phyloP scores from a whole-genome alignment of 306 rosid species.

The Heteromeles arbutifolia region DNA sequence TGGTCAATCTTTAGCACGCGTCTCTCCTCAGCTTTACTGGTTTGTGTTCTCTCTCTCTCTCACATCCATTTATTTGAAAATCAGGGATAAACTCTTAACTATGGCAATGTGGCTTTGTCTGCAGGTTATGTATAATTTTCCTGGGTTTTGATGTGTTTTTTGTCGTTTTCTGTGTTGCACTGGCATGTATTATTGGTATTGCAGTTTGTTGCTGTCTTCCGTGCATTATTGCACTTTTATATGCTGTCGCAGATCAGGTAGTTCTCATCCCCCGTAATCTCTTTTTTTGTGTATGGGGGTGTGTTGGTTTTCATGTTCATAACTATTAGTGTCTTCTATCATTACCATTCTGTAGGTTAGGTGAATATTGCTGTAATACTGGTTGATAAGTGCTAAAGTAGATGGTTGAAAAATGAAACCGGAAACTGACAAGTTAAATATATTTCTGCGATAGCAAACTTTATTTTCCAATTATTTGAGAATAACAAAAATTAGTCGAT shows the following conservation, averaged over 20 bases:
- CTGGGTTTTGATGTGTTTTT: constrained; percentile 97
- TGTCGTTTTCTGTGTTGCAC: constrained; percentile 95
- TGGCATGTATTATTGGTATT: constrained; percentile 88
- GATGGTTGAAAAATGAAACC: neutral
- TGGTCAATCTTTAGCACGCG: constrained; percentile 57
- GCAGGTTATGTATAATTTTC: constrained; percentile 93
- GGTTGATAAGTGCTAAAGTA: neutral
- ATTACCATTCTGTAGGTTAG: neutral
- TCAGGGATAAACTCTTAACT: constrained; percentile 13
- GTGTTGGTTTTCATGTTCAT: neutral
- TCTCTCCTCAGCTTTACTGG: constrained; percentile 91
- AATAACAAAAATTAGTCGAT: neutral
- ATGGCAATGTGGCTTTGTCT: constrained; percentile 24
- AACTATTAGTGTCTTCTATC: neutral
- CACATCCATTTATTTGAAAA: neutral
- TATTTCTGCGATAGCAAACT: neutral
- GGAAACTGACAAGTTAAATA: neutral
- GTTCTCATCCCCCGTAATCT: constrained; percentile 5
- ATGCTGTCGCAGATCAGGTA: constrained; percentile 97
- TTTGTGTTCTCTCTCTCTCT: constrained; percentile 28
- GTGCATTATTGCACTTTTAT: constrained; percentile 78
- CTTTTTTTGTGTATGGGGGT: neutral
- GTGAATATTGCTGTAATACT: neutral
- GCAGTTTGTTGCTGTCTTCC: constrained; percentile 99
- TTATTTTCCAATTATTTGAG: neutral